These are phyloP conservation scores for Didymellaceae sp. DNA, from an alignment of 2,329 filamentous ascomycete species.

Conservation along the genomic window DNA sequence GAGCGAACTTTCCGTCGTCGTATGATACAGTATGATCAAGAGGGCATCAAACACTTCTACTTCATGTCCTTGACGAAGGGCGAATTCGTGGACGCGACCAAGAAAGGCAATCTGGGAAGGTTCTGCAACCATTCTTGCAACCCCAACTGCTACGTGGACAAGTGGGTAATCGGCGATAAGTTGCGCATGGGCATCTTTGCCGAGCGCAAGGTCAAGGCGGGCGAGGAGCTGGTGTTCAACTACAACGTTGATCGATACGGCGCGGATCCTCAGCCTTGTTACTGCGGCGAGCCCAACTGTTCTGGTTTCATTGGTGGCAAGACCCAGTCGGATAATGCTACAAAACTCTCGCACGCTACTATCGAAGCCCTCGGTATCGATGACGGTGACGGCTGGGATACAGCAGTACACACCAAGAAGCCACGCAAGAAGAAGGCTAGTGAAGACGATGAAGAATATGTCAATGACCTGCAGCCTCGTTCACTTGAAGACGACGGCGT, in stretches of 20 bases:
- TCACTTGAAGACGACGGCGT: slow-evolving; percentile 82
- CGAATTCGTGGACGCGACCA: slow-evolving; percentile 97
- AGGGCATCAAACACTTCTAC: slow-evolving; percentile 99
- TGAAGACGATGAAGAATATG: slow-evolving; percentile 94
- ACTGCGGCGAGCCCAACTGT: slow-evolving; percentile 93
- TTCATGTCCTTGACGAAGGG: slow-evolving; percentile 98
- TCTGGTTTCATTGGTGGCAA: slow-evolving; percentile 96
- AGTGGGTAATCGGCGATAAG: slow-evolving; percentile 98
- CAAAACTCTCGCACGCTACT: slow-evolving; percentile 85
- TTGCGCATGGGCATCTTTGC: slow-evolving; percentile 99
- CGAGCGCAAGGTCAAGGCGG: slow-evolving; percentile 79
- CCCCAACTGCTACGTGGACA: slow-evolving; percentile 98
- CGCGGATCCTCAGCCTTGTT: slow-evolving; percentile 94
- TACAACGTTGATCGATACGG: slow-evolving; percentile 99
- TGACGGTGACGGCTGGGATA: slow-evolving; percentile 90
- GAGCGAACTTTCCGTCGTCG: slow-evolving; percentile 87
- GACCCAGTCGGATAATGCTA: slow-evolving; percentile 94
- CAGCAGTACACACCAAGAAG: slow-evolving; percentile 85
- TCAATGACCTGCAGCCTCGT: slow-evolving; percentile 83
- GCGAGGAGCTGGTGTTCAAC: slow-evolving; percentile 97
- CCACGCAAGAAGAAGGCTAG: slow-evolving; percentile 89
- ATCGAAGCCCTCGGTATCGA: slow-evolving; percentile 97
- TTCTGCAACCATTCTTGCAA: slow-evolving; percentile 99
- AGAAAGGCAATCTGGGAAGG: slow-evolving; percentile 91
- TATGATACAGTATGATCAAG: slow-evolving; percentile 91